Percentiles rank a stretch among this genome's conserved stretches.
These are phyloP conservation scores for Kodamaea plutei DNA, from an alignment of 1,139 yeast genomes.

Conservation along the genomic window DNA sequence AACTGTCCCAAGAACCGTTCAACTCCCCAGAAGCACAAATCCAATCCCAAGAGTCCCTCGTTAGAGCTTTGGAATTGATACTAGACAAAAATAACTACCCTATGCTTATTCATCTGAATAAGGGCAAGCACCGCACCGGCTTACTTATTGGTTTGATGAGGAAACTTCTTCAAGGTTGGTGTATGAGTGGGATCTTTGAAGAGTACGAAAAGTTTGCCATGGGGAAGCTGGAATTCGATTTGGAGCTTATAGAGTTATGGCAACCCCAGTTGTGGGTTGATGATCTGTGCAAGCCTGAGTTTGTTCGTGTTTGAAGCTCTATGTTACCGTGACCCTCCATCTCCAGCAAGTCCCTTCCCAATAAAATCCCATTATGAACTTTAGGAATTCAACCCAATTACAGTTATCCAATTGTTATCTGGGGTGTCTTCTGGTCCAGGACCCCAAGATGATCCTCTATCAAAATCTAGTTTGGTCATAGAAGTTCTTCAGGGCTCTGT, in stretches of 20 bases:
- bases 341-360: too few species aligned
- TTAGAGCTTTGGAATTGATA: conserved; percentile 59
- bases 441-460: too few species aligned
- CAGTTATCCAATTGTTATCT: too few species aligned
- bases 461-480: too few species aligned
- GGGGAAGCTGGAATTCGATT: conserved; percentile 89
- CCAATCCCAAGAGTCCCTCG: conserved; percentile 46
- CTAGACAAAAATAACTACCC: conserved; percentile 77
- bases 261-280: conserved; percentile 41
- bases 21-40: conserved; percentile 44
- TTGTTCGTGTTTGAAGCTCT: conserved; percentile 30
- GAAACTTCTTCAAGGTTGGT: conserved; percentile 86
- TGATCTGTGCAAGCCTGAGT: conserved; percentile 32
- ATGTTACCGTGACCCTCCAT: too few species aligned
- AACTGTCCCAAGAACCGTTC: conserved; percentile 73
- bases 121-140: conserved; percentile 94
- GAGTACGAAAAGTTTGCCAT: conserved; percentile 91
- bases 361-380: too few species aligned
- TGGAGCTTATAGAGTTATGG: conserved; percentile 57
- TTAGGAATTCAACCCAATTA: too few species aligned
- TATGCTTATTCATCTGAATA: conserved; percentile 82
- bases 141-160: conserved; percentile 86
- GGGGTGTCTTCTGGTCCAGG: too few species aligned
- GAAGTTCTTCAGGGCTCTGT: too few species aligned
- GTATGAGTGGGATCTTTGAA: conserved; percentile 86